Conservation (phyloP, 352 stramenopile species). For the Globisporangium spiculum region DNA sequence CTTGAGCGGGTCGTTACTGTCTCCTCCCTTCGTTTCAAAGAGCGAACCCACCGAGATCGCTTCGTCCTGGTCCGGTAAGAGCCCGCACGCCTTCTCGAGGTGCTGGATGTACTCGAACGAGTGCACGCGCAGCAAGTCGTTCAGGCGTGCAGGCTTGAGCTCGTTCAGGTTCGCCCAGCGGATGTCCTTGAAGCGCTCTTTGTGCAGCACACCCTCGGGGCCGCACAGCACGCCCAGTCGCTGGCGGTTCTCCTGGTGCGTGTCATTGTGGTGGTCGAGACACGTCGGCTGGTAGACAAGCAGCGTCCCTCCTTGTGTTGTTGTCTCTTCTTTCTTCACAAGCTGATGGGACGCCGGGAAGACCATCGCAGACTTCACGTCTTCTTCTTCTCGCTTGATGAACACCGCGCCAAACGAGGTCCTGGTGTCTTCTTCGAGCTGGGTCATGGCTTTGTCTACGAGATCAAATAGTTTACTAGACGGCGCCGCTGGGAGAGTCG, state of each 20-base stretch:
- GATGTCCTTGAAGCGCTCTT: slow-evolving; percentile 58
- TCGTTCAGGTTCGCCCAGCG: slow-evolving; percentile 58
- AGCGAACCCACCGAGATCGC: slow-evolving; percentile 41
- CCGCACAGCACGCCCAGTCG: slow-evolving; percentile 52
- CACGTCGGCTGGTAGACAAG: slow-evolving; percentile 70
- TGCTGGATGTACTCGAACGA: slow-evolving; percentile 65
- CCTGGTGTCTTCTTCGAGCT: neutral
- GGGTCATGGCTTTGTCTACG: neutral
- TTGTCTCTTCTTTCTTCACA: slow-evolving; percentile 22
- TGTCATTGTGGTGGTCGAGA: slow-evolving; percentile 74
- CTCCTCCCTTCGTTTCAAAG: slow-evolving; percentile 20
- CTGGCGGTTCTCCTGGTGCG: slow-evolving; percentile 66
- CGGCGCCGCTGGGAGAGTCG: neutral
- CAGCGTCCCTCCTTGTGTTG: slow-evolving; percentile 29
- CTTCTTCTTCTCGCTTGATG: neutral
- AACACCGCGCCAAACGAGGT: neutral
- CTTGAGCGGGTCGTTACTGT: slow-evolving; percentile 17
- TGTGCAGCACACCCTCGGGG: slow-evolving; percentile 60
- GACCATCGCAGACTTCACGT: neutral
- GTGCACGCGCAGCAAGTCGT: slow-evolving; percentile 64
- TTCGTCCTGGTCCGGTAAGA: slow-evolving; percentile 47
- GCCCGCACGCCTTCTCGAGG: slow-evolving; percentile 36
- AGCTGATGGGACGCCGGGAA: slow-evolving; percentile 13
- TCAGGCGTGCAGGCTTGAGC: slow-evolving; percentile 43
- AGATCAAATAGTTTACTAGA: neutral